These are phyloP conservation scores for Sicyos edulis DNA, from an alignment of 306 rosid species.

Conservation along the genomic window DNA sequence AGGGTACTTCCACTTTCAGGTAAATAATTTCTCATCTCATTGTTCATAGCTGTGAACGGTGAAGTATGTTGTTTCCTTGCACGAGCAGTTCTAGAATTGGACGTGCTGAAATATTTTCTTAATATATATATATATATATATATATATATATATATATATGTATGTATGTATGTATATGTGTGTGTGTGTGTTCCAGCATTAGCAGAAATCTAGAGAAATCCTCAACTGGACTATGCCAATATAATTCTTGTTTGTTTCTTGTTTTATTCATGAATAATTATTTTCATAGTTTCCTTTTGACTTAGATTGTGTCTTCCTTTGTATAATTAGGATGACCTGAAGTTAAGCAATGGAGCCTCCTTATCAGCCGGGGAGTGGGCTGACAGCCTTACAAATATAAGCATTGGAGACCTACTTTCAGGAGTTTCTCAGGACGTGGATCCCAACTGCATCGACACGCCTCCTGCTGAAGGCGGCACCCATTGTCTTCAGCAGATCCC, in stretches of 20 bases:
- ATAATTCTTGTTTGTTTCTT: background rate
- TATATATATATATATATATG: no score
- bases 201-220: background rate
- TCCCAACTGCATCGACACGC: conserved; percentile 40
- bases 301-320: background rate
- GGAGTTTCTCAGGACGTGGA: conserved; percentile 52
- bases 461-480: conserved; percentile 41
- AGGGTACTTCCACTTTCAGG: background rate
- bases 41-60: background rate
- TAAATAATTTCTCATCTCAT: background rate
- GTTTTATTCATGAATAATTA: background rate
- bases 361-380: conserved; percentile 92
- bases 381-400: conserved; percentile 92
- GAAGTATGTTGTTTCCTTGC: background rate
- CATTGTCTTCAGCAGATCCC: conserved; percentile 66
- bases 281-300: background rate
- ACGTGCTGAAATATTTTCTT: background rate
- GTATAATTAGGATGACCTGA: conserved; percentile 49
- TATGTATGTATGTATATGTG: no score
- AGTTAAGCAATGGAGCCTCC: conserved; percentile 46
- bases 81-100: background rate
- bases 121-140: background rate
- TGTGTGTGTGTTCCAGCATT: conserved; percentile 9
- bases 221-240: background rate
- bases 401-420: conserved; percentile 77